Evolutionary conservation across 805 yeast species (phyloP), one percentile per base, ranked within the genome.

Genomic region (Starmerella lactis-condensi): DNA sequence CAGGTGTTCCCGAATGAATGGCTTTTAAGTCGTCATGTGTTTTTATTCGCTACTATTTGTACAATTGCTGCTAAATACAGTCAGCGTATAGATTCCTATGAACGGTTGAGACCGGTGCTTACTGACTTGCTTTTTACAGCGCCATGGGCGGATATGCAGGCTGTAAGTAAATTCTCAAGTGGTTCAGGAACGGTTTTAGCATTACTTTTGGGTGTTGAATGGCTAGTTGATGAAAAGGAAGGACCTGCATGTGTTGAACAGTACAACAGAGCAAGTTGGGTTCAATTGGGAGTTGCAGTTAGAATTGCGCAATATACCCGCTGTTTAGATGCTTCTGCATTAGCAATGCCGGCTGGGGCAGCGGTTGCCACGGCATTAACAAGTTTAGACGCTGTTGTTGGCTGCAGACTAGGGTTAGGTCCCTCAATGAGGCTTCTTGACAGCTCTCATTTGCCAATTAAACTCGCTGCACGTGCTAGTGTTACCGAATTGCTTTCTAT

Each of bases 31-130:
- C 73, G 73, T 4, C 76, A 77, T 51, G 93, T 94, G 2, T 69
- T 83, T 39, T 58, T 83, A 25, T 52, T 82, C 18, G 75, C 89
- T 48, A 72, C 93, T 1, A 70, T 83, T 9, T 56, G 83, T 26
- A 77, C 94, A 1, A 70, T 83, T 2, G 62, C 92, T 0, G 62
- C 92, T 0, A 57, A 94, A 30, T 81, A 81, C 51, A 11, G 25
- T 79, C 54, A 52, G 72, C n/a, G n/a, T n/a, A n/a, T n/a, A n/a
- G 38, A 58, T 79, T 36, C 73, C 81, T 25, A 75, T 91, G 3
- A 78, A 75, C 51, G 73, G 92, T 4, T 82, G 93, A 94, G 93
- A 92, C 1, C 93, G 79, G 48, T 89, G 92, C 1, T 72, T 78
- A 36, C 76, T 89, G 22, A 23, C 10, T n/a, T n/a, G n/a, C n/a